Evolutionary conservation across 2,329 filamentous ascomycete species (phyloP).

Genomic region (Ceratocystis destructans): DNA sequence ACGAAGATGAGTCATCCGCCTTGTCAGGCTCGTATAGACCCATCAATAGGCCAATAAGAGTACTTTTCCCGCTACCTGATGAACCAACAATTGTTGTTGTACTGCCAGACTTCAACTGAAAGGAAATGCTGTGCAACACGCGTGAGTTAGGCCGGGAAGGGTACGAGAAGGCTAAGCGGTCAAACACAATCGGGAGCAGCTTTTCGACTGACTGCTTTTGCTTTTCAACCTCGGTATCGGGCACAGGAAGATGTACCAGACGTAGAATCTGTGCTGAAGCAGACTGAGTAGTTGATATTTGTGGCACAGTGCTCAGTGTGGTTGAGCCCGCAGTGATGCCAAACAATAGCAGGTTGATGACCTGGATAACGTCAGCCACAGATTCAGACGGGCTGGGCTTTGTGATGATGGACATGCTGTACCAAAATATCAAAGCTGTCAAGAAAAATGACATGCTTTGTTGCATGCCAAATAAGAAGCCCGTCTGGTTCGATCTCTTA

Average conservation of each 20-base stretch:
- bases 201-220: conserved; percentile 27
- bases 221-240: conserved; percentile 43
- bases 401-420: conserved; percentile 53
- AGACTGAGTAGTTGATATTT: conserved; percentile 60
- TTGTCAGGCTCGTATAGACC: conserved; percentile 47
- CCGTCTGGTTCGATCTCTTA: conserved; percentile 51
- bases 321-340: conserved; percentile 58
- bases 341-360: conserved; percentile 74
- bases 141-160: conserved; percentile 38
- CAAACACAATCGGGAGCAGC: conserved; percentile 34
- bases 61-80: conserved; percentile 87
- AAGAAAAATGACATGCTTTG: conserved; percentile 59
- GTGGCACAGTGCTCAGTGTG: conserved; percentile 62
- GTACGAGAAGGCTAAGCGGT: conserved; percentile 56
- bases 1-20: not conserved
- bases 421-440: conserved; percentile 71
- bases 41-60: conserved; percentile 60
- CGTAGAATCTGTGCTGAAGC: conserved; percentile 60
- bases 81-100: conserved; percentile 68
- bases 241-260: conserved; percentile 46
- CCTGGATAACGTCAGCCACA: conserved; percentile 51
- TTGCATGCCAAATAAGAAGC: conserved; percentile 62
- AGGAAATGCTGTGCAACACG: conserved; percentile 51
- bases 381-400: conserved; percentile 29
- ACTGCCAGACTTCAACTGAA: conserved; percentile 48